Conservation (phyloP, 345 rosid species). For the Orychophragmus violaceus region DNA sequence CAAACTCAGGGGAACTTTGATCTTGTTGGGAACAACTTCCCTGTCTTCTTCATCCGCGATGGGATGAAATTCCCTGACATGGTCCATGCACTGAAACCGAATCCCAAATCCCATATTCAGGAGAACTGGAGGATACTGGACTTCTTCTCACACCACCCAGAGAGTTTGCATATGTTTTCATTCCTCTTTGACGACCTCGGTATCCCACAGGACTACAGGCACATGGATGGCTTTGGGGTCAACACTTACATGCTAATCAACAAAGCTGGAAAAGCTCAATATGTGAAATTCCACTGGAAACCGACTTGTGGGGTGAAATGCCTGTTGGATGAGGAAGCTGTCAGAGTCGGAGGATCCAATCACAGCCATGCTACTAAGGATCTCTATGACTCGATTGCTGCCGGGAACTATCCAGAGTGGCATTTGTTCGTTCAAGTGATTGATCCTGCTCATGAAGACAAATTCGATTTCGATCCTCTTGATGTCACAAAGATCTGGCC, state of each 20-base stretch:
- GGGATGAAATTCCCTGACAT: constrained; percentile 96
- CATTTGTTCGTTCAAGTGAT: constrained; percentile 72
- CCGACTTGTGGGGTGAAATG: constrained; percentile 90
- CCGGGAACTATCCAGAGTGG: constrained; percentile 96
- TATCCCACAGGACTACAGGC: constrained; percentile 89
- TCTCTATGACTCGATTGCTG: constrained; percentile 83
- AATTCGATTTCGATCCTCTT: constrained; percentile 85
- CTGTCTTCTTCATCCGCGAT: constrained; percentile 90
- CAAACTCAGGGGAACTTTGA: constrained; percentile 85
- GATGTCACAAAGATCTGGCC: constrained; percentile 99
- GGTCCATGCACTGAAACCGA: constrained; percentile 94
- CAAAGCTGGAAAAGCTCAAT: constrained; percentile 82
- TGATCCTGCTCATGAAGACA: constrained; percentile 78
- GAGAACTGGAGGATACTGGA: constrained; percentile 95
- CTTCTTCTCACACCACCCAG: constrained; percentile 94
- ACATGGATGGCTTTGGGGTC: constrained; percentile 92
- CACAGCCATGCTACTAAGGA: constrained; percentile 98
- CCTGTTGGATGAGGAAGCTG: constrained; percentile 81
- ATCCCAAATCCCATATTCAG: constrained; percentile 92
- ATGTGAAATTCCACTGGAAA: constrained; percentile 95
- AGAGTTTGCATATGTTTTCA: constrained; percentile 79
- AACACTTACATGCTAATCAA: constrained; percentile 77
- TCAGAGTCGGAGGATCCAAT: constrained; percentile 83
- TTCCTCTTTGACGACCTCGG: constrained; percentile 91
- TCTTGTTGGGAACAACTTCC: constrained; percentile 97